Conservation (phyloP, 2,329 filamentous ascomycete species). For the Pyrenophora tritici-repentis region DNA sequence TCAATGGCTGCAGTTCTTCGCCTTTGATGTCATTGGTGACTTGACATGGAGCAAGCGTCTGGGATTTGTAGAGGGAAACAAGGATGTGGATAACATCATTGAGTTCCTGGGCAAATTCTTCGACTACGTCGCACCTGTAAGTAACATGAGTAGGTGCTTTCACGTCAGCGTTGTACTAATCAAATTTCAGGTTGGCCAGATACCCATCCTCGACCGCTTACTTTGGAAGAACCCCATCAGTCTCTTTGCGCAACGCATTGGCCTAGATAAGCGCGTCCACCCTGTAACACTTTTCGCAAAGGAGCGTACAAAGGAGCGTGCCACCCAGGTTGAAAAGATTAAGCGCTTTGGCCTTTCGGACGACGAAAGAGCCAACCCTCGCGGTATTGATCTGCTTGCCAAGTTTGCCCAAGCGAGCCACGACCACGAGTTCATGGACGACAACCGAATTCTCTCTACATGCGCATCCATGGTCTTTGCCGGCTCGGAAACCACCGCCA, state of each 20-base stretch:
- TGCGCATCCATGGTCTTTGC: slow-evolving; percentile 74
- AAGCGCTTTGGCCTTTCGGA: slow-evolving; percentile 49
- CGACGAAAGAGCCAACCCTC: slow-evolving; percentile 35
- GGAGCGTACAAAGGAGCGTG: slow-evolving; percentile 68
- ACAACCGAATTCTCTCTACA: slow-evolving; percentile 71
- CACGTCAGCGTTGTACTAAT: slow-evolving; percentile 10
- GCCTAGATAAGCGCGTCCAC: slow-evolving; percentile 70
- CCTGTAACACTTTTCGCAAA: slow-evolving; percentile 74
- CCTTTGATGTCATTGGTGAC: slow-evolving; percentile 80
- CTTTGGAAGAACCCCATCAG: slow-evolving; percentile 77
- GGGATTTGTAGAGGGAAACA: slow-evolving; percentile 74
- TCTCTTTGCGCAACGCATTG: slow-evolving; percentile 69
- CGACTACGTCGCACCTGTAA: slow-evolving; percentile 71
- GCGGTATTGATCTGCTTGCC: slow-evolving; percentile 65
- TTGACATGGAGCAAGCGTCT: slow-evolving; percentile 77
- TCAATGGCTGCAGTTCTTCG: slow-evolving; percentile 78
- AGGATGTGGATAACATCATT: slow-evolving; percentile 77
- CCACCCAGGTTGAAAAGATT: slow-evolving; percentile 58
- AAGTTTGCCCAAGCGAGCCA: slow-evolving; percentile 73
- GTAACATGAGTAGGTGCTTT: slow-evolving; percentile 21
- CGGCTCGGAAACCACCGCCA: slow-evolving; percentile 79
- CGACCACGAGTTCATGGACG: slow-evolving; percentile 72
- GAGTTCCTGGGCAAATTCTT: slow-evolving; percentile 67
- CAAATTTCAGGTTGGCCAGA: slow-evolving; percentile 67
- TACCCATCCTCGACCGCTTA: slow-evolving; percentile 71